phyloP scores from a whole-genome alignment of 2,329 filamentous ascomycete species.

The Penicillium brasilianum region DNA sequence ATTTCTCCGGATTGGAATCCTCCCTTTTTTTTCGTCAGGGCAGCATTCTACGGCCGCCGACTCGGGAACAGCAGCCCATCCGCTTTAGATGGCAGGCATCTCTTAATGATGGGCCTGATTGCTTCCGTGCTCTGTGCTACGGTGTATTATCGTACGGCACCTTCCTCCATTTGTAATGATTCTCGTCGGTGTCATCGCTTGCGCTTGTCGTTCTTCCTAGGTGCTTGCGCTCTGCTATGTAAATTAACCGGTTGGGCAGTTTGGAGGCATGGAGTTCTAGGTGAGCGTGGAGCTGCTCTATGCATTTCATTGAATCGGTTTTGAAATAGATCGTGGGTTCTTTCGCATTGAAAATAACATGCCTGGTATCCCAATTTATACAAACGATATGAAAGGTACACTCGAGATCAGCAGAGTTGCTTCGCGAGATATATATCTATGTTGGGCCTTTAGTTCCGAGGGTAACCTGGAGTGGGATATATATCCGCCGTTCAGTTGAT shows the following conservation, averaged over 20 bases:
- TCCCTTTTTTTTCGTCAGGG: background rate
- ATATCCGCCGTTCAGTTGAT: no score
- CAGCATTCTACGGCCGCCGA: background rate
- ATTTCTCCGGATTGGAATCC: conserved; percentile 1
- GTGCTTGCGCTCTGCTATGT: no score
- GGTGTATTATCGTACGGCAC: background rate
- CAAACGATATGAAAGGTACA: no score
- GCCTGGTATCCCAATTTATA: no score
- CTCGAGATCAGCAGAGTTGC: no score
- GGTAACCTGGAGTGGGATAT: no score
- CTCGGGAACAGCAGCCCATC: background rate
- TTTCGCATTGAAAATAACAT: no score
- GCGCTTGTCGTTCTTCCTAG: background rate
- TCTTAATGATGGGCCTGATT: conserved; percentile 1
- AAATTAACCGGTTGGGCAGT: conserved; percentile 2
- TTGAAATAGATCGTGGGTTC: no score
- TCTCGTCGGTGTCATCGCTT: no score
- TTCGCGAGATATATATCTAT: no score
- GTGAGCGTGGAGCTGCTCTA: background rate
- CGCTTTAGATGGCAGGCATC: background rate
- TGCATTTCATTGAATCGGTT: no score
- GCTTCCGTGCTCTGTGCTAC: background rate
- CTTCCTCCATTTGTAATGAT: background rate
- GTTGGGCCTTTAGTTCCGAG: no score
- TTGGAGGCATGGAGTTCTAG: background rate